Percentiles rank a stretch among this genome's conserved stretches.
These are phyloP conservation scores for Calonectria ilicicola DNA, from an alignment of 2,329 filamentous ascomycete species.

Conservation along the genomic window DNA sequence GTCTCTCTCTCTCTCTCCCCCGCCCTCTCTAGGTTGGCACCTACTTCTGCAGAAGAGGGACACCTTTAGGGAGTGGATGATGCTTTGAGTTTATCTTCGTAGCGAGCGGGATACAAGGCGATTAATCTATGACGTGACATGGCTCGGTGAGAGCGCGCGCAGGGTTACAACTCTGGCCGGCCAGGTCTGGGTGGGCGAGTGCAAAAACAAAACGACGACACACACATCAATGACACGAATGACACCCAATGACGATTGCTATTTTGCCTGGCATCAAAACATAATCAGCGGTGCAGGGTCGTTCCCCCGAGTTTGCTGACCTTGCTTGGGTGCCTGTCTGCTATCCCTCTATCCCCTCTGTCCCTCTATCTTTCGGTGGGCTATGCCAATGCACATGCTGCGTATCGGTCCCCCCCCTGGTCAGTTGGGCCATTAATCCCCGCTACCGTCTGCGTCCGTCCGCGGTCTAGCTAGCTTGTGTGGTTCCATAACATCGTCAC, in stretches of 20 bases:
- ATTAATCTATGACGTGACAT: constrained; percentile 7
- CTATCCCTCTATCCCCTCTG: too few species aligned
- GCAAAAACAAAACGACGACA: neutral
- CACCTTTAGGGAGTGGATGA: neutral
- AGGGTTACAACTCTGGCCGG: neutral
- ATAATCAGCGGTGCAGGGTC: neutral
- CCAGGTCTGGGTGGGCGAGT: neutral
- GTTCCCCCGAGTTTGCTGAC: neutral
- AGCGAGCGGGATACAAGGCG: neutral
- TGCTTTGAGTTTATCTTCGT: neutral
- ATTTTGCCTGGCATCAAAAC: neutral
- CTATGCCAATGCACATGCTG: neutral
- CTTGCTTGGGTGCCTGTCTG: neutral
- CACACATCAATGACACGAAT: neutral
- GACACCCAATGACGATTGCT: neutral
- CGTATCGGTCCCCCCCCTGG: constrained; percentile 2
- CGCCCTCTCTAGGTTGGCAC: neutral
- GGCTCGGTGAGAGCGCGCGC: neutral
- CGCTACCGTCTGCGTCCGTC: constrained; percentile 1
- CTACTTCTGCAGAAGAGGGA: neutral
- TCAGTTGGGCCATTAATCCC: constrained; percentile 10
- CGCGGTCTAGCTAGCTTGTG: constrained; percentile 1
- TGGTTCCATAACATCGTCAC: constrained; percentile 28
- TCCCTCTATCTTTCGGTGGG: neutral
- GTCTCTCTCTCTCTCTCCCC: too few species aligned